Base-by-base conservation (phyloP, 2,329 filamentous ascomycete species). In the Dactylellina leptospora region DNA sequence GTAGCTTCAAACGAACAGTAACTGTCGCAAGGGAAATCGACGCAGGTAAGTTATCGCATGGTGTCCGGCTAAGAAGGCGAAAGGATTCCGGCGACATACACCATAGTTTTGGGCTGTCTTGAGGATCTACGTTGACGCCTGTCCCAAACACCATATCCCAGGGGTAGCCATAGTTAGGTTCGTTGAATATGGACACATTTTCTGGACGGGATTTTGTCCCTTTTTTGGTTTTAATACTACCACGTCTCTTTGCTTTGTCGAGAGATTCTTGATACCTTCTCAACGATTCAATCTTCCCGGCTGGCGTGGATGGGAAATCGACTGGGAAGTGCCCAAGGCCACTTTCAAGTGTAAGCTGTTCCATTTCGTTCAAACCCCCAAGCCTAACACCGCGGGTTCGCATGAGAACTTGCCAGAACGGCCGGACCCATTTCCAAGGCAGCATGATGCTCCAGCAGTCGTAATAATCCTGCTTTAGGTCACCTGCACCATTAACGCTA, bases 361-460 rank as follows among this genome's bases (percentile, higher is more conserved):
- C 86, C 54, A 87, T 84, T 79, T 99, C 90, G 45, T 91, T 84
- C 28, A 97, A 77, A 0, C 95, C 93, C 1, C 91, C 93, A 75
- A 96, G 92, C 22, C 89, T 85, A 88, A 90, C 0, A 96, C 83
- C 58, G 0, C 91, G 91, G 70, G 88, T 92, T 77, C 92, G 92
- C 81, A 96, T 89, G 11, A 97, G 81, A 48, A 87, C 88, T 76
- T 93, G 89, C 95, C 95, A 99, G 28, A 97, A 83, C 0, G 91
- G 87, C 33, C 87, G 83, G 33, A 97, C 89, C 76, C 91, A 96
- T 78, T 91, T 92, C 92, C 93, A 97, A 0, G 95, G 95, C 2
- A 95, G 84, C 22, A 97, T 83, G 0, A 97, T 79, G 0, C 88
- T 95, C 92, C 92, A 97, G 0, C 84, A 88, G 0, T 89, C 89